Conservation (phyloP, 1,139 yeast genomes). For the Groenewaldozyma auringiensis region DNA sequence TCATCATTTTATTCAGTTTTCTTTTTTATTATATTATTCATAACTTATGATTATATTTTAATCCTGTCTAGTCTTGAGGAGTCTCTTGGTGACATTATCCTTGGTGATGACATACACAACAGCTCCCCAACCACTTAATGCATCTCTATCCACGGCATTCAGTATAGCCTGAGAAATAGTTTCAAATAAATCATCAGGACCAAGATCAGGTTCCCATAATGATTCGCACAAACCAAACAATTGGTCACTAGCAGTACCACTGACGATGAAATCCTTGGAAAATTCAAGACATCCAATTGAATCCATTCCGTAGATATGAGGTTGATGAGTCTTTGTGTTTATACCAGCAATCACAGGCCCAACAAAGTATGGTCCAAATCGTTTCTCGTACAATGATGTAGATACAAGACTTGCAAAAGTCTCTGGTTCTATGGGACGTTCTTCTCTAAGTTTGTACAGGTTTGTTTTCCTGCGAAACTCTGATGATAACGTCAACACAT, state of each 20-base stretch:
- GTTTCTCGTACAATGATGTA: conserved; percentile 75
- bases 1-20: background rate
- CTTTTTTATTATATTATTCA: background rate
- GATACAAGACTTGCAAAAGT: conserved; percentile 91
- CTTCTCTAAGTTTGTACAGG: conserved; percentile 85
- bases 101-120: conserved; percentile 87
- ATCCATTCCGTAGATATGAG: conserved; percentile 94
- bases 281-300: conserved; percentile 93
- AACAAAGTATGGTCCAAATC: conserved; percentile 94
- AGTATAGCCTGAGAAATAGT: conserved; percentile 89
- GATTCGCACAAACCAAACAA: conserved; percentile 98
- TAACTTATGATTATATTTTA: conserved; percentile 28
- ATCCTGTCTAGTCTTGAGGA: conserved; percentile 92
- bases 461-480: conserved; percentile 78
- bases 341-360: conserved; percentile 97
- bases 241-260: conserved; percentile 95
- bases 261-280: conserved; percentile 92
- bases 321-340: conserved; percentile 69
- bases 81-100: conserved; percentile 81
- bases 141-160: conserved; percentile 96
- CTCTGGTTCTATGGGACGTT: conserved; percentile 83
- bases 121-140: conserved; percentile 98
- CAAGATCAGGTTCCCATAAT: conserved; percentile 87
- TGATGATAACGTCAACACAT: conserved; percentile 78
- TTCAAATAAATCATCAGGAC: conserved; percentile 92